phyloP scores from a whole-genome alignment of 1,139 yeast genomes.

The Lodderomyces parapsilosis region DNA sequence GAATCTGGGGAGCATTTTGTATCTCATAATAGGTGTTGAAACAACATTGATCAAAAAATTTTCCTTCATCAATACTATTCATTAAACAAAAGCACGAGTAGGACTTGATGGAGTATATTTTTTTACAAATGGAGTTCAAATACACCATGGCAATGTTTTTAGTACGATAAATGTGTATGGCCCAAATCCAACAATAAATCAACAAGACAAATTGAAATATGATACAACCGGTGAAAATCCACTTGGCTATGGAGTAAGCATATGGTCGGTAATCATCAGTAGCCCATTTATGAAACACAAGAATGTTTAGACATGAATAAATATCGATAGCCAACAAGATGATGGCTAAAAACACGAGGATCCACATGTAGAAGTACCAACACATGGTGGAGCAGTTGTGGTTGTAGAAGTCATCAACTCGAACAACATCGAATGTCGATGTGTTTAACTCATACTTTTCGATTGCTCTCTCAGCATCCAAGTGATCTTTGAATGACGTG shows the following conservation, averaged over 20 bases:
- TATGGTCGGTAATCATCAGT: constrained; percentile 52
- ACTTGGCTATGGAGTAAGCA: constrained; percentile 59
- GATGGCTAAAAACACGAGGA: constrained; percentile 51
- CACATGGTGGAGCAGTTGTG: constrained; percentile 50
- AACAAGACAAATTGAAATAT: constrained; percentile 66
- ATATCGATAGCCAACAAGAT: constrained; percentile 71
- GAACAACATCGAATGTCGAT: constrained; percentile 44
- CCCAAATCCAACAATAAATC: constrained; percentile 59
- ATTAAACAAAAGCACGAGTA: constrained; percentile 74
- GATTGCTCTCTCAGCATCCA: constrained; percentile 26
- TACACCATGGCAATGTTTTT: constrained; percentile 70
- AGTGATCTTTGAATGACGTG: constrained; percentile 11
- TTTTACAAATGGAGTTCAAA: constrained; percentile 63
- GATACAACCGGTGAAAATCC: constrained; percentile 85
- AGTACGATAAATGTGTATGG: constrained; percentile 56
- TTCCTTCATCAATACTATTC: constrained; percentile 65
- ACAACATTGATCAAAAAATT: constrained; percentile 64
- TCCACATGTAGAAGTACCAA: constrained; percentile 53
- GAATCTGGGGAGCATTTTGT: constrained; percentile 60
- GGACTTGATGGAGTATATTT: constrained; percentile 51
- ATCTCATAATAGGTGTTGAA: constrained; percentile 68
- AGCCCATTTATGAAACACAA: constrained; percentile 79
- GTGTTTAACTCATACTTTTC: constrained; percentile 36
- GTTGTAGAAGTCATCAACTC: constrained; percentile 52
- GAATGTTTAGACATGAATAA: constrained; percentile 73